Evolutionary conservation across 1,284 basidiomycete genomes (phyloP).

Genomic region (Salmacisia buchloeana): DNA sequence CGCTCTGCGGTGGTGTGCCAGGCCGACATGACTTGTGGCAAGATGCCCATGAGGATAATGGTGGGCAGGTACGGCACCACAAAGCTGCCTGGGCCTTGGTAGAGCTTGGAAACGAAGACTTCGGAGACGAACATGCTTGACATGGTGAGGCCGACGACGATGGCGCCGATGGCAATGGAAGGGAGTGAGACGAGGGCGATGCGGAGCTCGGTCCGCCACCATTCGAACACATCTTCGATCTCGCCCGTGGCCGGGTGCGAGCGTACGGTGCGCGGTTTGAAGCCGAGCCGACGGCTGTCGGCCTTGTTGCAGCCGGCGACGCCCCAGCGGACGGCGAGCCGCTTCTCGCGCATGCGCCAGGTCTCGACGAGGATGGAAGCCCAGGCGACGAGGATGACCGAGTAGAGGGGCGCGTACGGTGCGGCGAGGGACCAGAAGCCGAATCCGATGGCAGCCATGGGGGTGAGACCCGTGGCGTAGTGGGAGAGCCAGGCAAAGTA

Average conservation of each 20-base stretch:
- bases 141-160: conserved; percentile 59
- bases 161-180: conserved; percentile 70
- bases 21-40: conserved; percentile 74
- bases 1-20: conserved; percentile 67
- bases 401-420: conserved; percentile 35
- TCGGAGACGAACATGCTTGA: conserved; percentile 51
- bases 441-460: conserved; percentile 31
- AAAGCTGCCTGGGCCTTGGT: conserved; percentile 75
- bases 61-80: conserved; percentile 73
- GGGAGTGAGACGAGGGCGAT: conserved; percentile 67
- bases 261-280: conserved; percentile 27
- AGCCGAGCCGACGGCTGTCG: conserved; percentile 29
- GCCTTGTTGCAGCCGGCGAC: conserved; percentile 32
- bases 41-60: conserved; percentile 70
- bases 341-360: conserved; percentile 46
- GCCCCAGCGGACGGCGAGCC: conserved; percentile 47
- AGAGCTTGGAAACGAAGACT: conserved; percentile 46
- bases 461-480: conserved; percentile 41
- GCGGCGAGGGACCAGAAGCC: conserved; percentile 33
- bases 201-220: conserved; percentile 58
- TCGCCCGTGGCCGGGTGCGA: conserved; percentile 41
- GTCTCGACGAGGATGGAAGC: conserved; percentile 39
- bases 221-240: conserved; percentile 45
- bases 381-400: conserved; percentile 39
- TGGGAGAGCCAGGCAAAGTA: conserved; percentile 48